A percentile compares a stretch with the other conserved stretches of the same genome.
Evolutionary conservation across 108 stramenopile species (phyloP).

Genomic region (Discostella pseudostelligera): DNA sequence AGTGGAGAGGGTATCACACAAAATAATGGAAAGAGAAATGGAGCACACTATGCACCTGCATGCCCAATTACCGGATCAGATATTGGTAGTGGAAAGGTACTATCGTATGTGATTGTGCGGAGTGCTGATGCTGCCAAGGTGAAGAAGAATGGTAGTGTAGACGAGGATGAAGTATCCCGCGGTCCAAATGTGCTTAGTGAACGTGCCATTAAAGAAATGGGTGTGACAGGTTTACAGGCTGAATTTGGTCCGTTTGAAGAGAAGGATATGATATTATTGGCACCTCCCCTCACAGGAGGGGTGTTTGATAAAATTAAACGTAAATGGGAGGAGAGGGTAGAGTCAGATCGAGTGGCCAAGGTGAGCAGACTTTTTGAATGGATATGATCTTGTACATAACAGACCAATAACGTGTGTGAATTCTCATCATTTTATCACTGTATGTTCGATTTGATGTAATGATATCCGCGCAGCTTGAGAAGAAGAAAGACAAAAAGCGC

Average conservation of each 20-base stretch:
- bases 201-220: conserved; percentile 68
- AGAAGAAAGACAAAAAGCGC: conserved; percentile 46
- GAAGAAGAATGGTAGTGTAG: no score
- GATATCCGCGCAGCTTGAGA: conserved; percentile 13
- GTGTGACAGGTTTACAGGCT: conserved; percentile 47
- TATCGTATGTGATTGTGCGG: conserved; percentile 53
- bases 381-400: background rate
- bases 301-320: conserved; percentile 47
- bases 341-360: conserved; percentile 43
- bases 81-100: conserved; percentile 58
- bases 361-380: conserved; percentile 7
- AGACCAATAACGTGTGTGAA: background rate
- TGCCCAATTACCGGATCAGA: conserved; percentile 77
- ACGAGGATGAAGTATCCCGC: no score
- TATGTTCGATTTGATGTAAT: background rate
- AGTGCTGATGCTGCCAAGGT: conserved; percentile 28
- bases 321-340: conserved; percentile 36
- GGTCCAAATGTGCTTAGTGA: conserved; percentile 69
- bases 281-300: conserved; percentile 48
- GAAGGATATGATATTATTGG: conserved; percentile 64
- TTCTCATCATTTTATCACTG: background rate
- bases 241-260: conserved; percentile 74
- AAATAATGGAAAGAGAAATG: no score
- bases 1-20: no score
- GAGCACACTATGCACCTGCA: conserved; percentile 13